Evolutionary conservation across 2,329 filamentous ascomycete species (phyloP).

Genomic region (Chaetomium strumarium): DNA sequence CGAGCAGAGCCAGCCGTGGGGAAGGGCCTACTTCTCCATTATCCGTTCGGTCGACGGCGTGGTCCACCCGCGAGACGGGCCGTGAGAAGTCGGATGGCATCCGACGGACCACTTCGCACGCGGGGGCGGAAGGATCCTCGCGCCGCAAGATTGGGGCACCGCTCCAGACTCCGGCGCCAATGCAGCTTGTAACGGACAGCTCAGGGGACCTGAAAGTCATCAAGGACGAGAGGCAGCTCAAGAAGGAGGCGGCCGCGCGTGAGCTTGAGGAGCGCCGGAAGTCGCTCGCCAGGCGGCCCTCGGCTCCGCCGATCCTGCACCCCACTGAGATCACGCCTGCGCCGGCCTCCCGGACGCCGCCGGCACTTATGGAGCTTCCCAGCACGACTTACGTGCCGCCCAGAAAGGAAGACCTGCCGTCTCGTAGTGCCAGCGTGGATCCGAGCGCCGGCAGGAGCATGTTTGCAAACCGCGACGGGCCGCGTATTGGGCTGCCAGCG

Average conservation of each 20-base stretch:
- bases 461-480: slow-evolving; percentile 38
- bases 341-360: slow-evolving; percentile 21
- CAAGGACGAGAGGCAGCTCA: slow-evolving; percentile 56
- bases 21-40: slow-evolving; percentile 32
- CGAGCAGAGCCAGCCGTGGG: slow-evolving; percentile 35
- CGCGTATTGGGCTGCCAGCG: slow-evolving; percentile 73
- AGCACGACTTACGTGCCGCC: slow-evolving; percentile 37
- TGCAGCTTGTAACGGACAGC: slow-evolving; percentile 41
- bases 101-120: slow-evolving; percentile 16
- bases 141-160: slow-evolving; percentile 18
- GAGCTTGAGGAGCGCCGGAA: slow-evolving; percentile 84
- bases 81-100: slow-evolving; percentile 27
- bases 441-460: slow-evolving; percentile 47
- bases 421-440: slow-evolving; percentile 61
- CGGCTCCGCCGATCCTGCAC: slow-evolving; percentile 72
- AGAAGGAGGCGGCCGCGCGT: slow-evolving; percentile 70
- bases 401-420: slow-evolving; percentile 39
- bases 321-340: slow-evolving; percentile 51
- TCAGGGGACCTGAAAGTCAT: slow-evolving; percentile 50
- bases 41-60: slow-evolving; percentile 18
- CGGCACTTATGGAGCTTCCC: slow-evolving; percentile 37
- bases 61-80: slow-evolving; percentile 13
- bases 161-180: slow-evolving; percentile 30
- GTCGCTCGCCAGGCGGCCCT: slow-evolving; percentile 74
- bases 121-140: slow-evolving; percentile 25